These are phyloP conservation scores for Bipolaris bicolor DNA, from an alignment of 2,329 filamentous ascomycete species.

Conservation along the genomic window DNA sequence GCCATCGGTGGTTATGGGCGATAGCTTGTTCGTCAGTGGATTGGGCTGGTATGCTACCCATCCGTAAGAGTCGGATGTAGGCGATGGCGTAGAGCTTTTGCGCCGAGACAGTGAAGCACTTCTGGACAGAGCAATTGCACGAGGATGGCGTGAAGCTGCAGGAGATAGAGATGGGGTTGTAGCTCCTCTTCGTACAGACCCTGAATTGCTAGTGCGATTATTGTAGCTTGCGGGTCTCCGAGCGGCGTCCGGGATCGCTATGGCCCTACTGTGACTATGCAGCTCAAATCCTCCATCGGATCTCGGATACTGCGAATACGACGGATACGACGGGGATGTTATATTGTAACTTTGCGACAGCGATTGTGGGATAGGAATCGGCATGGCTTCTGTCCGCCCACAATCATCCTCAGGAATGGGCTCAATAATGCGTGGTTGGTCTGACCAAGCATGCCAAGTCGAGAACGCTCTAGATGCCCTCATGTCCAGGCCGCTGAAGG, in stretches of 20 bases:
- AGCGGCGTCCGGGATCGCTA: slow-evolving; percentile 38
- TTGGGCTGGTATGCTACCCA: slow-evolving; percentile 47
- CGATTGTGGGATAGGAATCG: slow-evolving; percentile 41
- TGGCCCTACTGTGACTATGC: slow-evolving; percentile 29
- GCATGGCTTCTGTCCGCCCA: slow-evolving; percentile 22
- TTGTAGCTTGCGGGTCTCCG: slow-evolving; percentile 22
- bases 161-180: slow-evolving; percentile 39
- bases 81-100: slow-evolving; percentile 34
- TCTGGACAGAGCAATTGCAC: slow-evolving; percentile 31
- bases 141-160: slow-evolving; percentile 25
- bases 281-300: slow-evolving; percentile 16
- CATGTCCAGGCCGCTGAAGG: slow-evolving; percentile 40
- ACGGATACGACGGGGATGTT: slow-evolving; percentile 15
- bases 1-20: slow-evolving; percentile 38
- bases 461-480: slow-evolving; percentile 38
- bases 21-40: slow-evolving; percentile 37
- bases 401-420: slow-evolving; percentile 38
- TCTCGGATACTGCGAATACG: slow-evolving; percentile 15
- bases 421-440: slow-evolving; percentile 38
- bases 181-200: slow-evolving; percentile 26
- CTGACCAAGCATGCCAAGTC: slow-evolving; percentile 39
- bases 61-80: slow-evolving; percentile 37
- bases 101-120: slow-evolving; percentile 36
- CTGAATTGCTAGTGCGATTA: slow-evolving; percentile 10
- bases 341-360: slow-evolving; percentile 27